phyloP scores from a whole-genome alignment of 2,329 filamentous ascomycete genomes.

The Xylaria sp. region DNA sequence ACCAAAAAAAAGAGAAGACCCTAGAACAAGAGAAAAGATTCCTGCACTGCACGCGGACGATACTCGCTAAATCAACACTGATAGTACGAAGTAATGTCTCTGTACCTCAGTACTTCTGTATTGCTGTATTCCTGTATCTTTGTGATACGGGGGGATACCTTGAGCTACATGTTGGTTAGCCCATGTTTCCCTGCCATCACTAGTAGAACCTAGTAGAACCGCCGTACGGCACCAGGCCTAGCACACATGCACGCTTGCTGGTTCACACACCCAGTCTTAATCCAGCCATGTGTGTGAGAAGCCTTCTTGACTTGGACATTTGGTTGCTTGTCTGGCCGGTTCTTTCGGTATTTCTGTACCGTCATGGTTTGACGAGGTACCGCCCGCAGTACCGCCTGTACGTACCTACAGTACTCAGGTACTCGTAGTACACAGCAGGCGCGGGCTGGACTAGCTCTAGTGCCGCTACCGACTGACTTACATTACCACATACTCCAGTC shows the following conservation, averaged over 20 bases:
- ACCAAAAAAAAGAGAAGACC: not conserved
- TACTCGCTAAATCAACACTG: not conserved
- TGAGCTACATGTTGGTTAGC: not conserved
- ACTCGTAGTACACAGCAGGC: slow-evolving; percentile 5
- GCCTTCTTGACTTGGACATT: not conserved
- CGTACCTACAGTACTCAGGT: not conserved
- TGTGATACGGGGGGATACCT: not conserved
- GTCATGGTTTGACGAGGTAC: not conserved
- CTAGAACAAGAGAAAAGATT: slow-evolving; percentile 4
- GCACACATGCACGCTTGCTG: slow-evolving; percentile 1
- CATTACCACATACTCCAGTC: slow-evolving; percentile 35
- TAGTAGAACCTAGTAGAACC: slow-evolving; percentile 6
- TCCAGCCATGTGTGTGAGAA: slow-evolving; percentile 18
- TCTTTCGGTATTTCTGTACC: not conserved
- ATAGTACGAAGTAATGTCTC: not conserved
- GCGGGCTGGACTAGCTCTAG: slow-evolving; percentile 17
- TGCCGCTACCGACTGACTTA: slow-evolving; percentile 28
- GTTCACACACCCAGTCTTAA: slow-evolving; percentile 25
- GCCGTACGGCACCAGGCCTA: not conserved
- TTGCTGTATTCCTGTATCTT: not conserved
- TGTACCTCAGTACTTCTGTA: not conserved
- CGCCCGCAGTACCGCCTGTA: not conserved
- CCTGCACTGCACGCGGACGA: slow-evolving; percentile 10
- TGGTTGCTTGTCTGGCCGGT: not conserved
- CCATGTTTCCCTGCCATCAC: not conserved